These are phyloP conservation scores for Margaritispora aquatica DNA, from an alignment of 495 filamentous ascomycete species.

Conservation along the genomic window DNA sequence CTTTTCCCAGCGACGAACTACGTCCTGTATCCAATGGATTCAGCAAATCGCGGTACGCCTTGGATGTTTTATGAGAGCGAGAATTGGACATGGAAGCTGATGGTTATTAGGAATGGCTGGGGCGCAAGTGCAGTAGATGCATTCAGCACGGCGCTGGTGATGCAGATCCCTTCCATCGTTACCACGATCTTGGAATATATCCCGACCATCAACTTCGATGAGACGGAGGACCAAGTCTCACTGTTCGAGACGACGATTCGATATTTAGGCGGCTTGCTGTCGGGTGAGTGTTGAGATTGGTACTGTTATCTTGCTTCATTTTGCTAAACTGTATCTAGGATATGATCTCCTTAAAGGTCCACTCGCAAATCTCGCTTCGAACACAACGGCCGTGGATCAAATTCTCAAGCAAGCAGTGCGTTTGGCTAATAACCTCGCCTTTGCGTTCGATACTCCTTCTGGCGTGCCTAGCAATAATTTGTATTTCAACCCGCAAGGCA, in stretches of 20 bases:
- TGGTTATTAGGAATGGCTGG: constrained; percentile 82
- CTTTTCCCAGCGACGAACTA: constrained; percentile 74
- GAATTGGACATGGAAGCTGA: too few species aligned
- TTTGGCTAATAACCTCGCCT: constrained; percentile 67
- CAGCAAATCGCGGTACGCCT: constrained; percentile 60
- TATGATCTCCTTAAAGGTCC: constrained; percentile 78
- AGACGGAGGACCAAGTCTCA: constrained; percentile 53
- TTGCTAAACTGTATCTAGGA: constrained; percentile 34
- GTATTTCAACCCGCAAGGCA: constrained; percentile 41
- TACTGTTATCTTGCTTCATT: not conserved
- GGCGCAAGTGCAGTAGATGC: constrained; percentile 82
- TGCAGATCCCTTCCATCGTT: constrained; percentile 63
- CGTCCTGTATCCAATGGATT: constrained; percentile 58
- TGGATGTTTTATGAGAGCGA: too few species aligned
- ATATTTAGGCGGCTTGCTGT: constrained; percentile 73
- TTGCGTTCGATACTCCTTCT: constrained; percentile 69
- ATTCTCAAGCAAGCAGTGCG: constrained; percentile 61
- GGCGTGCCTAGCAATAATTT: constrained; percentile 75
- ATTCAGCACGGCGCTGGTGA: constrained; percentile 72
- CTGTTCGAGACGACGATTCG: constrained; percentile 90
- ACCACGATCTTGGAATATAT: constrained; percentile 65
- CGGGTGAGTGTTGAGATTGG: constrained; percentile 33
- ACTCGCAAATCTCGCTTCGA: constrained; percentile 42
- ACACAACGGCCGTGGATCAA: constrained; percentile 40
- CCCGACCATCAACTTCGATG: constrained; percentile 59